These are phyloP conservation scores for Fusarium equiseti DNA, from an alignment of 2,329 filamentous ascomycete species.

Conservation along the genomic window DNA sequence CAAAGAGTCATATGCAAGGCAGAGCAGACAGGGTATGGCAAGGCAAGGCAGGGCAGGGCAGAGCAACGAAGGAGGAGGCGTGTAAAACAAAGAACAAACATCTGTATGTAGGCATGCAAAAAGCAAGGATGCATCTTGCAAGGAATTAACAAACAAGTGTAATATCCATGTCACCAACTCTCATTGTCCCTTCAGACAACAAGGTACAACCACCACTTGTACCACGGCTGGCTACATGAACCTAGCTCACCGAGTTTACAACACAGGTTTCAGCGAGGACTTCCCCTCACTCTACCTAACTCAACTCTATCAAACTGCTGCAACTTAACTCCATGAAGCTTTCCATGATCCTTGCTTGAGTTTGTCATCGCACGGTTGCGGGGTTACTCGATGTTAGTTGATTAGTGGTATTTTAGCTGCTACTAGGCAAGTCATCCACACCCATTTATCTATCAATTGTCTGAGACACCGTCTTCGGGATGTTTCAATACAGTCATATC, in stretches of 20 bases:
- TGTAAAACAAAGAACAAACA: conserved; percentile 25
- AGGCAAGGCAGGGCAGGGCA: not conserved
- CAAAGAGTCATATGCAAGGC: conserved; percentile 1
- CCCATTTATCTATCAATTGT: not conserved
- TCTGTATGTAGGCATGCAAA: conserved; percentile 20
- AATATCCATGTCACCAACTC: conserved; percentile 35
- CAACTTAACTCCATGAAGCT: conserved; percentile 2
- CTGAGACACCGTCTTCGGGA: conserved; percentile 33
- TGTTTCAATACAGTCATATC: conserved; percentile 29
- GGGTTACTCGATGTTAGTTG: conserved; percentile 44
- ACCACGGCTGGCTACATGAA: conserved; percentile 26
- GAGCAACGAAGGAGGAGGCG: conserved; percentile 23
- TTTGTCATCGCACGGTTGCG: conserved; percentile 33
- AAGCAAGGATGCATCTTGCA: conserved; percentile 15
- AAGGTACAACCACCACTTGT: conserved; percentile 39
- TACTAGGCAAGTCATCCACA: conserved; percentile 35
- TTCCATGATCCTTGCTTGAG: conserved; percentile 34
- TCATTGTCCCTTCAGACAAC: conserved; percentile 19
- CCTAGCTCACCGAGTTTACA: conserved; percentile 35
- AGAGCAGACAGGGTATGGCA: not conserved
- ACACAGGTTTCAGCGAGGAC: conserved; percentile 28
- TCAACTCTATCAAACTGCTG: not conserved
- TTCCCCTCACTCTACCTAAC: conserved; percentile 5
- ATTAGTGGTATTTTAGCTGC: conserved; percentile 4
- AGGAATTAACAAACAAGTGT: conserved; percentile 27